phyloP scores from a whole-genome alignment of 495 filamentous ascomycete species.

The Astrothelium macrocarpum region DNA sequence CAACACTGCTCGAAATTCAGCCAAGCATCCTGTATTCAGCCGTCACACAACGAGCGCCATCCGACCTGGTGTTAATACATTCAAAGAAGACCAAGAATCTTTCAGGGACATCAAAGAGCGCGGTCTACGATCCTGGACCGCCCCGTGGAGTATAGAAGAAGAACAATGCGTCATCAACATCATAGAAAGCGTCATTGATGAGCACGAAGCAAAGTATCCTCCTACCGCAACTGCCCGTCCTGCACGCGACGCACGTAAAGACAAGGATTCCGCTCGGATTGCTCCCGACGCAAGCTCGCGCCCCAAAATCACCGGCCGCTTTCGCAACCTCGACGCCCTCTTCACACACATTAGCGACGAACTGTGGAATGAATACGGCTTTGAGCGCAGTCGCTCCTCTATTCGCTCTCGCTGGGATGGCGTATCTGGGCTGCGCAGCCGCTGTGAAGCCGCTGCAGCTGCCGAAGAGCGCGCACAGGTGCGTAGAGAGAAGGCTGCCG shows the following conservation, averaged over 20 bases:
- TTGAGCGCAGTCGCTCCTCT: not conserved
- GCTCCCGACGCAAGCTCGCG: not conserved
- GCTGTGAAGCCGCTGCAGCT: not conserved
- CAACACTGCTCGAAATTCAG: not conserved
- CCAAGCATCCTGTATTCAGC: not conserved
- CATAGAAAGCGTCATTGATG: not conserved
- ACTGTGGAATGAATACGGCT: not conserved
- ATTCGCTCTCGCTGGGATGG: not conserved
- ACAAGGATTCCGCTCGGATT: not conserved
- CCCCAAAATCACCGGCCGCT: not conserved
- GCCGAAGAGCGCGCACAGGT: not conserved
- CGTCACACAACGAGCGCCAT: not conserved
- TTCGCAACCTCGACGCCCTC: conserved; percentile 6
- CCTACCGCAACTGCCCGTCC: not conserved
- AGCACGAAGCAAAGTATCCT: not conserved
- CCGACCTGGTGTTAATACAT: not conserved
- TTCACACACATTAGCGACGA: not conserved
- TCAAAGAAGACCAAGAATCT: not conserved
- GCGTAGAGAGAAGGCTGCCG: not conserved
- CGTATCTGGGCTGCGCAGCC: not conserved
- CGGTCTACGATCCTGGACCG: not conserved
- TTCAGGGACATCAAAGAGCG: not conserved
- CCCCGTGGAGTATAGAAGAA: not conserved
- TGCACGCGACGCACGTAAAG: not conserved
- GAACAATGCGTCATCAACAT: not conserved